A percentile compares a stretch with the other conserved stretches of the same genome.
Evolutionary conservation across 345 rosid species (phyloP).

Genomic region (Trapa bicornis): DNA sequence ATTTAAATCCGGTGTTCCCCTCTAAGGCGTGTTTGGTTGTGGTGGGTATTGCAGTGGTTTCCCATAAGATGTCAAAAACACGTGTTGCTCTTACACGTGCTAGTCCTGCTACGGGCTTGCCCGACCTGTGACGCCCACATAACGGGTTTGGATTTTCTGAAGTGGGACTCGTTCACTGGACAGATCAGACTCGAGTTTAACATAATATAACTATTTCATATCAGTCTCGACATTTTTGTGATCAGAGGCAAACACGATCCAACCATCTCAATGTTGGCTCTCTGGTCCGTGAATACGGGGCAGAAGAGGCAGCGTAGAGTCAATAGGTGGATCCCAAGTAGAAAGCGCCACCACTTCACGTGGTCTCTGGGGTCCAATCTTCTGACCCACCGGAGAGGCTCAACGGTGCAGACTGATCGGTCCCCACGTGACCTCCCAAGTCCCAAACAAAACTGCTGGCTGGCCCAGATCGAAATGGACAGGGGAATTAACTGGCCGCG

Average conservation of each 20-base stretch:
- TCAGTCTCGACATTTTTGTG: too few relatives aligned
- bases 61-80: too few relatives aligned
- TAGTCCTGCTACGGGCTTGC: too few relatives aligned
- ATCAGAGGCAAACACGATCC: not conserved
- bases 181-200: too few relatives aligned
- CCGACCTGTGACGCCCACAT: too few relatives aligned
- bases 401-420: not conserved
- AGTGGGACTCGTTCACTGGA: too few relatives aligned
- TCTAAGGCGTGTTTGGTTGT: too few relatives aligned
- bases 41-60: too few relatives aligned
- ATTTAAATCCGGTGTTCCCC: not conserved
- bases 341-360: not conserved
- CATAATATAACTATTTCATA: too few relatives aligned
- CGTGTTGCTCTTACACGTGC: too few relatives aligned
- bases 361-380: not conserved
- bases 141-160: too few relatives aligned
- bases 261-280: not conserved
- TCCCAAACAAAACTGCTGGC: not conserved
- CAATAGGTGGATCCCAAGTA: not conserved
- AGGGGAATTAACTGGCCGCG: not conserved
- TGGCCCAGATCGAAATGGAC: not conserved
- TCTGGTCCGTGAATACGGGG: not conserved
- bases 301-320: not conserved
- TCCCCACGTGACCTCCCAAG: not conserved
- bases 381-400: not conserved